Evolutionary conservation across 2,329 filamentous ascomycete genomes (phyloP).

Genomic region (Exserohilum turcica): DNA sequence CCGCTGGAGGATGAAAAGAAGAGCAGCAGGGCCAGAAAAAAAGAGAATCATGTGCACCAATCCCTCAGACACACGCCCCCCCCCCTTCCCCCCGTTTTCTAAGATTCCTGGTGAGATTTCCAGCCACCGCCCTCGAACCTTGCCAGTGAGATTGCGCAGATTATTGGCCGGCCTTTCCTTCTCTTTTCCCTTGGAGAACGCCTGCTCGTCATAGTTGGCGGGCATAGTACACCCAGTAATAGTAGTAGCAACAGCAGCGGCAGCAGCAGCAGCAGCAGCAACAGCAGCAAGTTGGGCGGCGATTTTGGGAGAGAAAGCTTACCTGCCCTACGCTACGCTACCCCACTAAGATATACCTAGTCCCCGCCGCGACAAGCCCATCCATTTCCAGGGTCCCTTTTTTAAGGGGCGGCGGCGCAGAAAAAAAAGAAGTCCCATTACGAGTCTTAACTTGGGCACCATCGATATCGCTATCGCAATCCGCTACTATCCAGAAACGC

Average conservation of each 20-base stretch:
- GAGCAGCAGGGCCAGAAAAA: conserved; percentile 17
- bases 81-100: too few relatives aligned
- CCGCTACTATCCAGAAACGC: too few relatives aligned
- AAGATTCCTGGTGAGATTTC: conserved; percentile 24
- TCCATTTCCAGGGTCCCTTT: neutral
- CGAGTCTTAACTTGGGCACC: neutral
- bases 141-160: conserved; percentile 3
- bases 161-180: neutral
- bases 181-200: neutral
- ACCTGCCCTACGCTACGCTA: conserved; percentile 12
- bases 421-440: neutral
- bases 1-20: conserved; percentile 26
- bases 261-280: too few relatives aligned
- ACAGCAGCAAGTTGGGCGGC: neutral
- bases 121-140: conserved; percentile 24
- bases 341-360: conserved; percentile 20
- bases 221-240: neutral
- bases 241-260: too few relatives aligned
- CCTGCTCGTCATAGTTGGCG: neutral
- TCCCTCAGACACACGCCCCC: conserved; percentile 33
- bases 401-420: neutral
- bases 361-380: neutral
- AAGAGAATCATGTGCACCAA: conserved; percentile 37
- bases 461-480: conserved; percentile 1
- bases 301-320: conserved; percentile 1